Percentiles rank a stretch among this genome's conserved stretches.
These are phyloP conservation scores for Canna indica DNA, from an alignment of 176 grass and related monocot genomes.

Conservation along the genomic window DNA sequence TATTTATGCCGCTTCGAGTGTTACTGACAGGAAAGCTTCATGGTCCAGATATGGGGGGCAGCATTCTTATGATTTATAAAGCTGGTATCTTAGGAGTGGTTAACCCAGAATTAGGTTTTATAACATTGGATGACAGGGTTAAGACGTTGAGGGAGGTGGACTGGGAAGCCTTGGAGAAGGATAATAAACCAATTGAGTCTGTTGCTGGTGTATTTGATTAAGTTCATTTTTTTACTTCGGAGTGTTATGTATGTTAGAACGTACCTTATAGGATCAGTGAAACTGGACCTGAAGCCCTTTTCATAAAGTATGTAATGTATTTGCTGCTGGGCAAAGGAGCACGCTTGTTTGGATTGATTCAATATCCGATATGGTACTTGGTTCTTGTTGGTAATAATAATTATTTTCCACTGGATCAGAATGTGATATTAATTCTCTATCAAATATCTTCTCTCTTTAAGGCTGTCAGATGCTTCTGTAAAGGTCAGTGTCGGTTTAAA, in stretches of 20 bases:
- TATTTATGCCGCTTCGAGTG: conserved; percentile 77
- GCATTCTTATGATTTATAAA: conserved; percentile 69
- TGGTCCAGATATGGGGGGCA: conserved; percentile 63
- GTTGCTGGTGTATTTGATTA: not conserved
- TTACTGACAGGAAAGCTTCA: conserved; percentile 76
- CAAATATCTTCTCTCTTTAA: too few relatives aligned
- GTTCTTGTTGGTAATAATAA: too few relatives aligned
- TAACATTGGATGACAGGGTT: conserved; percentile 51
- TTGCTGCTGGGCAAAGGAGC: too few relatives aligned
- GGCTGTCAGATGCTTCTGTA: too few relatives aligned
- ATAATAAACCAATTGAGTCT: not conserved
- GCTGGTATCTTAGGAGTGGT: conserved; percentile 49
- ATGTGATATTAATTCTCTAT: too few relatives aligned
- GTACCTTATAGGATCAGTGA: too few relatives aligned
- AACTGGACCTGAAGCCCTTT: too few relatives aligned
- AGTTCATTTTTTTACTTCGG: not conserved
- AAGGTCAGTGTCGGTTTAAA: too few relatives aligned
- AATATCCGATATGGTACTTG: too few relatives aligned
- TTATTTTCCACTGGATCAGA: too few relatives aligned
- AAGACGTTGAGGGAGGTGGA: conserved; percentile 54
- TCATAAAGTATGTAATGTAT: too few relatives aligned
- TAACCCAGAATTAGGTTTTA: conserved; percentile 37
- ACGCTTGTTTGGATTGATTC: too few relatives aligned
- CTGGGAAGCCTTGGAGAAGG: conserved; percentile 59
- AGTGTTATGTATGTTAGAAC: not conserved